Evolutionary conservation across 2,329 filamentous ascomycete genomes (phyloP).

Genomic region (Paecilomyces dactylethromorphus): DNA sequence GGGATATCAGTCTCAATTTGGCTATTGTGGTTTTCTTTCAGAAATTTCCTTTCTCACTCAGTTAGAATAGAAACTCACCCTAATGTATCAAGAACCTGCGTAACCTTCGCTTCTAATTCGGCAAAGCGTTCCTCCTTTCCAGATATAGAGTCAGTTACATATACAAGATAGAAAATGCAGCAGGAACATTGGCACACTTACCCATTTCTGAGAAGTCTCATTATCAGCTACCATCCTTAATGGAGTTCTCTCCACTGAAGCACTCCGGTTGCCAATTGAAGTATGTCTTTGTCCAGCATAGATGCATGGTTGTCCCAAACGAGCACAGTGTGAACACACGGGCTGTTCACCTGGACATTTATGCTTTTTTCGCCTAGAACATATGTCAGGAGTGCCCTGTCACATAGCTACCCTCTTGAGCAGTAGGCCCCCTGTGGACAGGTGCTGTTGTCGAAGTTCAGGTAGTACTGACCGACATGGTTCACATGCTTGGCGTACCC

Average conservation of each 20-base stretch:
- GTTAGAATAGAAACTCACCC: conserved; percentile 16
- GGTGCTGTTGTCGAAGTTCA: background rate
- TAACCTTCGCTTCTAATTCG: conserved; percentile 25
- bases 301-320: conserved; percentile 42
- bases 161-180: background rate
- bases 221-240: conserved; percentile 7
- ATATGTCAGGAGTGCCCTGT: conserved; percentile 6
- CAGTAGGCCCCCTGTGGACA: background rate
- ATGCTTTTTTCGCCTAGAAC: conserved; percentile 45
- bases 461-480: conserved; percentile 30
- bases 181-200: conserved; percentile 4
- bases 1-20: conserved; percentile 4
- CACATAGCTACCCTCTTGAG: background rate
- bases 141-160: background rate
- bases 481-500: conserved; percentile 36
- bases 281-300: conserved; percentile 34
- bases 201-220: conserved; percentile 13
- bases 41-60: conserved; percentile 2
- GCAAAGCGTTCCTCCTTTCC: conserved; percentile 26
- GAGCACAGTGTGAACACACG: conserved; percentile 43
- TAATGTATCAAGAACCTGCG: conserved; percentile 28
- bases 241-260: conserved; percentile 8
- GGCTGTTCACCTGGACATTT: conserved; percentile 47
- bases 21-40: conserved; percentile 8
- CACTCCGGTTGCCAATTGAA: conserved; percentile 7